phyloP scores from a whole-genome alignment of 805 yeast genomes.

The Schwanniomyces occidentalis region DNA sequence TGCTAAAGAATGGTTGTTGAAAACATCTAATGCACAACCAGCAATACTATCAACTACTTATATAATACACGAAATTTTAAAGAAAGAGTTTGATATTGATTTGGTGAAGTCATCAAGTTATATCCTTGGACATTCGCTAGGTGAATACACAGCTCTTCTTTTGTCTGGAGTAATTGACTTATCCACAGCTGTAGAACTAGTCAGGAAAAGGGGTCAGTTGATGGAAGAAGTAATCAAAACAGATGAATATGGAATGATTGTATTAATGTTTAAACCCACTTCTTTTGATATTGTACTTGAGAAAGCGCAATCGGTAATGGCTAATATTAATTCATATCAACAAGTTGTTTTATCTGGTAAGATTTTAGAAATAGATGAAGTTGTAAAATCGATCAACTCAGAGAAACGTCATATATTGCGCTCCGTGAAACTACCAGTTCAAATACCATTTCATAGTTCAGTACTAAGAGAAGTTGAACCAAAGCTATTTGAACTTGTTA shows the following conservation, averaged over 20 bases:
- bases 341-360: constrained; percentile 50
- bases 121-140: constrained; percentile 51
- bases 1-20: constrained; percentile 19
- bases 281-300: constrained; percentile 22
- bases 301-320: constrained; percentile 32
- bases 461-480: constrained; percentile 38
- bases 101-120: constrained; percentile 16
- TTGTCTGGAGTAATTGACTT: constrained; percentile 37
- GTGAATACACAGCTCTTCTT: constrained; percentile 48
- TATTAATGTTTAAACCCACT: constrained; percentile 28
- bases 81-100: constrained; percentile 17
- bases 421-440: constrained; percentile 39
- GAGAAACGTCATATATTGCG: constrained; percentile 20
- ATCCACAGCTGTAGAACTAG: constrained; percentile 40
- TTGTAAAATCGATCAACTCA: constrained; percentile 18
- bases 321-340: constrained; percentile 44
- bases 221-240: constrained; percentile 34
- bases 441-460: constrained; percentile 52
- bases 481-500: constrained; percentile 23
- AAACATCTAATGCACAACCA: constrained; percentile 55
- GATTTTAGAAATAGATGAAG: constrained; percentile 19
- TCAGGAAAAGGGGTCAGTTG: constrained; percentile 43
- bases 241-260: constrained; percentile 35
- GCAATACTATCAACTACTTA: constrained; percentile 47
- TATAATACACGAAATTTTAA: constrained; percentile 24